phyloP scores from a whole-genome alignment of 164 flowering plant genomes.

The Pachysandra terminalis region DNA sequence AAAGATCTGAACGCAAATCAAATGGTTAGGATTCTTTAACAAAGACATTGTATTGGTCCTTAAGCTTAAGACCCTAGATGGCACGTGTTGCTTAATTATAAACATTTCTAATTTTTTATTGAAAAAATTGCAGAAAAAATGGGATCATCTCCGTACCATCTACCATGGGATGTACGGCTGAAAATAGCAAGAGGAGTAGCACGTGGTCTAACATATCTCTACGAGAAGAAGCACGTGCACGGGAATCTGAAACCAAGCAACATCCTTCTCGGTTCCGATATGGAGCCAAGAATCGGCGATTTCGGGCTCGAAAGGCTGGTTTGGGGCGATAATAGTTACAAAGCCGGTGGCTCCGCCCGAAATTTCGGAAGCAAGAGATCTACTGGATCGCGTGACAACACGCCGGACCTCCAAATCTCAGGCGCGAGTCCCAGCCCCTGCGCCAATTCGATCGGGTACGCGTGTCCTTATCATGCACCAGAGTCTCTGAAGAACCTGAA shows the following conservation, averaged over 20 bases:
- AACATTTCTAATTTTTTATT: too few relatives aligned
- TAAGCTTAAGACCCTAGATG: too few relatives aligned
- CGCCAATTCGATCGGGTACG: slow-evolving; percentile 25
- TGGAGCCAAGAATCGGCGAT: slow-evolving; percentile 89
- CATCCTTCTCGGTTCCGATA: slow-evolving; percentile 66
- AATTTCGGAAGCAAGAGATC: slow-evolving; percentile 91
- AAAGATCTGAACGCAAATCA: too few relatives aligned
- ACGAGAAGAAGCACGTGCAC: slow-evolving; percentile 94
- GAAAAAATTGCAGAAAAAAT: slow-evolving; percentile 49
- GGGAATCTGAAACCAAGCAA: slow-evolving; percentile 91
- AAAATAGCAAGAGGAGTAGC: slow-evolving; percentile 88
- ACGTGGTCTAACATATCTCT: slow-evolving; percentile 74
- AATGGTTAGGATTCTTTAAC: too few relatives aligned
- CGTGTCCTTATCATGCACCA: slow-evolving; percentile 81
- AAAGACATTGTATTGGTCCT: too few relatives aligned
- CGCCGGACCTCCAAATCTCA: slow-evolving; percentile 38
- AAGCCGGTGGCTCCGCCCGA: slow-evolving; percentile 56
- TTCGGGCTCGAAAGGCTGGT: slow-evolving; percentile 89
- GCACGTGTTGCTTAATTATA: too few relatives aligned
- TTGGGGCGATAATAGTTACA: slow-evolving; percentile 54
- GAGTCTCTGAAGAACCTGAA: slow-evolving; percentile 81
- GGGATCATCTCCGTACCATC: slow-evolving; percentile 74
- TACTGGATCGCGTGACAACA: slow-evolving; percentile 69
- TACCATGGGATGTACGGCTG: slow-evolving; percentile 87
- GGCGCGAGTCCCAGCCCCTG: slow-evolving; percentile 56